Base-by-base conservation (phyloP, 1,139 yeast species). In the Geotrichum fermentans region DNA sequence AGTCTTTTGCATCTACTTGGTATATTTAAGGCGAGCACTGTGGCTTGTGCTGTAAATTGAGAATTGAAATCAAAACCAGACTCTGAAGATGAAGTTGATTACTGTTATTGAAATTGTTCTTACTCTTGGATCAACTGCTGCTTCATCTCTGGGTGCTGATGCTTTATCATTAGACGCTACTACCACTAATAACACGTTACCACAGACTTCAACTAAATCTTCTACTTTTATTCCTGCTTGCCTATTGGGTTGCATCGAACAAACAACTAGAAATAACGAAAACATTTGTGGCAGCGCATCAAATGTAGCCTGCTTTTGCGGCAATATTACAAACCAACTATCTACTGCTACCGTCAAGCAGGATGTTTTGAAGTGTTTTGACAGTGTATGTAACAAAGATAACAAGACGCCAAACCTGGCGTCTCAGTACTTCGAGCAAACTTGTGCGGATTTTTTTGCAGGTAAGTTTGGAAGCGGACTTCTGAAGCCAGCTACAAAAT, bases 261-360 rank as follows among this genome's bases (percentile, higher is more conserved):
- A 18, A 21, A 18, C 21, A 10, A 8, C 21, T 3, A 10, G 26
- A n/a, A 17, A 18, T 4, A 6, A 36, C 24, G 28, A 18, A 36
- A 20, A 5, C 8, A 11, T 20, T 4, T 36, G 40, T 20, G 40
- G 40, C 6, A n/a, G 16, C 26, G 10, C n/a, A 11, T 18, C 40
- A 8, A 36, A 36, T 17, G 24, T 36, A 20, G 26, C n/a, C 28
- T 36, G 40, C 28, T 36, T 36, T n/a, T 36, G 40, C 16, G 38
- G 38, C 5, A 5, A n/a, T 16, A 13, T n/a, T n/a, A 13, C 38
- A 13, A 11, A 11, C 14, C 3, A 5, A 5, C 29, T 22, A 4
- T 14, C 6, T 21, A 36, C 17, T 4, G 21, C 28, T 11, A 17
- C 34, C 3, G 40, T 36, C 17, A 20, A 36, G n/a, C 14, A 36